These are phyloP conservation scores for Trypanosoma grayi DNA, from an alignment of 208 protist species.

Conservation along the genomic window DNA sequence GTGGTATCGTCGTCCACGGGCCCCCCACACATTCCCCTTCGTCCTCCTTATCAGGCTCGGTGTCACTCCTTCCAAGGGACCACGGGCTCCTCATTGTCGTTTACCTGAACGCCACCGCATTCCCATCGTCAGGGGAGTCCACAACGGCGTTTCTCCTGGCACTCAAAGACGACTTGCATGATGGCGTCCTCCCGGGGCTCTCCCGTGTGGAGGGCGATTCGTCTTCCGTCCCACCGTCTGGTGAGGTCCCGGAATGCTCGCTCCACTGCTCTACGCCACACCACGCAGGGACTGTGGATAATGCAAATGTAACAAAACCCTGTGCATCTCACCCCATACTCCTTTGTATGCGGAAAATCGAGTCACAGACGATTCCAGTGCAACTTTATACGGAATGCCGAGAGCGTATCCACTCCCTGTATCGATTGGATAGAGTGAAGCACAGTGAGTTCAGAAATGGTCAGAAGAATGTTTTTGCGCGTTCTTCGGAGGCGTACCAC, in stretches of 20 bases:
- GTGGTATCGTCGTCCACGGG: background rate
- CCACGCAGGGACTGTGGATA: too few species aligned
- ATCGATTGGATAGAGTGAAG: background rate
- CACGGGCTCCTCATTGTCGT: background rate
- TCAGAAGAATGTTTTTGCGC: constrained; percentile 2
- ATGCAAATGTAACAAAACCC: too few species aligned
- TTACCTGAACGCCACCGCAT: constrained; percentile 8
- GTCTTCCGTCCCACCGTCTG: background rate
- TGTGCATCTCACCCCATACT: background rate
- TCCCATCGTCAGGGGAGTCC: background rate
- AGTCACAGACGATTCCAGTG: background rate
- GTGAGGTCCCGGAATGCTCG: background rate
- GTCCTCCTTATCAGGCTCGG: too few species aligned
- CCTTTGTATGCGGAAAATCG: background rate
- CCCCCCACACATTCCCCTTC: background rate
- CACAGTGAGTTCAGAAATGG: background rate
- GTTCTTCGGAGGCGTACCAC: constrained; percentile 5
- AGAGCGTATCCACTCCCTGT: background rate
- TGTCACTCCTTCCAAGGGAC: background rate
- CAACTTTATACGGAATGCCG: background rate
- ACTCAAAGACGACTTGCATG: constrained; percentile 2
- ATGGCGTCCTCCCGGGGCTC: background rate
- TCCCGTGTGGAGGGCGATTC: background rate
- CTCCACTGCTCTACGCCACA: background rate
- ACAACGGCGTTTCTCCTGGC: background rate